Percentiles rank a stretch among this genome's conserved stretches.
Conservation (phyloP, 495 filamentous ascomycete genomes). For the Neurospora tetraspora region DNA sequence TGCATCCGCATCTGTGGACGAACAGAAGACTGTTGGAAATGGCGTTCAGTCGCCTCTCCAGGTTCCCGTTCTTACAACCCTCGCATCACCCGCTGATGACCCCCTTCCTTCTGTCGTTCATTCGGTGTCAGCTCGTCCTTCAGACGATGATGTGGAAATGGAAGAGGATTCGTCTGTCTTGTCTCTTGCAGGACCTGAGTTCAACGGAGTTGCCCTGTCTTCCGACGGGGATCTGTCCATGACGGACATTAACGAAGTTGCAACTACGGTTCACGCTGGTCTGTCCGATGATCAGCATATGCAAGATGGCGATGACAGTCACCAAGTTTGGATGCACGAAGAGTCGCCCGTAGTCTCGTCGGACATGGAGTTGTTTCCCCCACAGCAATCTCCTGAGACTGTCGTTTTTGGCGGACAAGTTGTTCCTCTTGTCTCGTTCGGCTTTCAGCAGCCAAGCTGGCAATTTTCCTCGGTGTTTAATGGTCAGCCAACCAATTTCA, state of each 20-base stretch:
- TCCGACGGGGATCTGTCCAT: not conserved
- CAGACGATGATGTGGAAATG: not conserved
- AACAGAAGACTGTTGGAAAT: not conserved
- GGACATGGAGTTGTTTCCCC: not conserved
- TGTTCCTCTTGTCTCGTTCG: not conserved
- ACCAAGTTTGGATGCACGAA: not conserved
- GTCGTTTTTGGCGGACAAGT: not conserved
- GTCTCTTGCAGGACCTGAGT: not conserved
- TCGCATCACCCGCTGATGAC: not conserved
- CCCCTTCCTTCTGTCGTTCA: not conserved
- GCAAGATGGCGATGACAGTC: not conserved
- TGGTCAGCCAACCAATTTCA: no score
- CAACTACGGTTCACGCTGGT: not conserved
- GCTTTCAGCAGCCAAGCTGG: not conserved
- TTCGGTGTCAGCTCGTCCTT: not conserved
- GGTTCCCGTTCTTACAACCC: not conserved
- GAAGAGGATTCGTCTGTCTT: not conserved
- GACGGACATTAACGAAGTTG: not conserved
- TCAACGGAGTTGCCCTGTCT: not conserved
- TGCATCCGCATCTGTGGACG: not conserved
- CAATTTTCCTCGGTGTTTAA: not conserved
- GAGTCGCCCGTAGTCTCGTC: not conserved
- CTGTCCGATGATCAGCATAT: not conserved
- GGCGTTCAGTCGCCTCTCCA: not conserved
- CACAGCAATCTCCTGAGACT: not conserved